Evolutionary conservation across 768 basidiomycete genomes (phyloP), one percentile per base, ranked within the genome.

Genomic region (Asterophora parasitica): DNA sequence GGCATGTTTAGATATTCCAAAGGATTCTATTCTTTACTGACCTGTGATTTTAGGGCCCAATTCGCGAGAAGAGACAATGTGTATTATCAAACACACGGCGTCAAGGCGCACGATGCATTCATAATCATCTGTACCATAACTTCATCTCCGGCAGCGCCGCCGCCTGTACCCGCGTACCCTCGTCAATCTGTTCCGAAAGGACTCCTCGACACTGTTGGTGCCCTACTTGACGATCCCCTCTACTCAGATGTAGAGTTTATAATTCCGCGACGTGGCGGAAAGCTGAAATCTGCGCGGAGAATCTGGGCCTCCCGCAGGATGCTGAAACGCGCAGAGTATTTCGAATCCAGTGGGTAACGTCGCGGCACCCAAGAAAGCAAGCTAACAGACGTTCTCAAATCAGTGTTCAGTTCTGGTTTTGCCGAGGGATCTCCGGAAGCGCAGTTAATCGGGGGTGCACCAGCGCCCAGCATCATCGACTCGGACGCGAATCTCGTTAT

Each of bases 231-330:
- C 56, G 86, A 92, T 57, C 85, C 85, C n/a, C 60, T 77, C 10
- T 92, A 92, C 56, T 90, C 90, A 5, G 90, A 93, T 57, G 79
- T 92, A 13, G 82, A 85, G 61, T 92, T 93, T 54, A 68, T 91
- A 15, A 67, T 92, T 26, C 85, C 86, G 0, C 58, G 62, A 41
- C 63, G 66, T 37, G 58, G 61, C 2, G 66, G 69, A 35, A 67
- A 67, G 27, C 59, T 72, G 28, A 62, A 63, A 17, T 62, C 70
- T 20, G 66, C 67, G 12, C 63, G 65, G 17, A 71, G 66, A 34
- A 86, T 93, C 53, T 86, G 79, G 61, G 90, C 89, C 1, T 79
- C 81, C 36, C 79, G 76, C 54, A 79, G 74, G 57, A 58, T 93
- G 35, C 71, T 93, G 6, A 69, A 74, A 53, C 68, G 91, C 48